Evolutionary conservation across 352 stramenopile genomes (phyloP).

Genomic region (Pythium sp.): DNA sequence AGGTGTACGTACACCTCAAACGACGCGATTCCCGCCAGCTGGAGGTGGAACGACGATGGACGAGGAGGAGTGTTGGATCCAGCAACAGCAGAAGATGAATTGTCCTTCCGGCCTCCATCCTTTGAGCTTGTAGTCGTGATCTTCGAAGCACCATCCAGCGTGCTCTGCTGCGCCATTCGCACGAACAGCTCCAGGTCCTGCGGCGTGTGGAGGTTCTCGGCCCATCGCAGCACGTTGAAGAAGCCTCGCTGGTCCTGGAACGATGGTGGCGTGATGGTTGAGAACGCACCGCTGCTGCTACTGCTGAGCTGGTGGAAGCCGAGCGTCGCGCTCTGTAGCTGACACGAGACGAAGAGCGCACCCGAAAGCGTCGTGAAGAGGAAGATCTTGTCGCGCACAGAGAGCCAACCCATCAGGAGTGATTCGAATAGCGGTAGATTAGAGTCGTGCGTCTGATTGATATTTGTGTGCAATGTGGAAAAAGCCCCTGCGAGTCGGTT

Average conservation of each 20-base stretch:
- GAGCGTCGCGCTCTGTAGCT: conserved; percentile 28
- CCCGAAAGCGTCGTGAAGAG: conserved; percentile 14
- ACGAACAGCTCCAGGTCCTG: conserved; percentile 39
- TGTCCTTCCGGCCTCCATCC: not conserved
- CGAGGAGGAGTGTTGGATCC: not conserved
- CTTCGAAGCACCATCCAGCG: not conserved
- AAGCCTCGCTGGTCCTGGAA: conserved; percentile 47
- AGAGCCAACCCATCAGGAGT: conserved; percentile 8
- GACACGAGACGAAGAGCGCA: conserved; percentile 26
- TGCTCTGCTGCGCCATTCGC: conserved; percentile 6
- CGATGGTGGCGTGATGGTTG: conserved; percentile 15
- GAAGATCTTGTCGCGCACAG: conserved; percentile 15
- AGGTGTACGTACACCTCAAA: conserved; percentile 31
- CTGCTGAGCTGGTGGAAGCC: conserved; percentile 34
- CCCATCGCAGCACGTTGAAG: conserved; percentile 46
- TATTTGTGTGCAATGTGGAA: too few relatives aligned
- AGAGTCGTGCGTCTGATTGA: too few relatives aligned
- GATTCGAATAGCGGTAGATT: not conserved
- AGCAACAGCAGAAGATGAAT: not conserved
- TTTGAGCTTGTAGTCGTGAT: not conserved
- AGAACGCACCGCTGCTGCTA: conserved; percentile 7
- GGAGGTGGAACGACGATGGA: conserved; percentile 1
- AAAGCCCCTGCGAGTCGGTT: too few relatives aligned
- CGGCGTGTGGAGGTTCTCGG: conserved; percentile 41
- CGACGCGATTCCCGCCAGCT: conserved; percentile 20